Evolutionary conservation across 1,139 yeast species (phyloP).

Genomic region (Protomyces lactucae-debilis): DNA sequence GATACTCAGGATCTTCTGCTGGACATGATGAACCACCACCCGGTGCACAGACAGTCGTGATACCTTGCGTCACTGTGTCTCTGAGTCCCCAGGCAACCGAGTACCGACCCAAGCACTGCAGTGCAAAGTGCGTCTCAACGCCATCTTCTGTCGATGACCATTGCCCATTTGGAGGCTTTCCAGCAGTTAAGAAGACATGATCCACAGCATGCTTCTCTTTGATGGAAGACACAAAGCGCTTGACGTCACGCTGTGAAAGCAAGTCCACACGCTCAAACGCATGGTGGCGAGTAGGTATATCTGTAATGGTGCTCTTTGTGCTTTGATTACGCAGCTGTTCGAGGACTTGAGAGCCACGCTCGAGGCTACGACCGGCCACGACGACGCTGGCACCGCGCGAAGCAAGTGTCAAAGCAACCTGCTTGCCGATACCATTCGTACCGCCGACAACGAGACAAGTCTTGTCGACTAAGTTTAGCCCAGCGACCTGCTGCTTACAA

Average conservation of each 20-base stretch:
- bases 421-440: constrained; percentile 12
- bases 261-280: constrained; percentile 22
- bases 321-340: constrained; percentile 3
- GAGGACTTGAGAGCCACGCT: constrained; percentile 11
- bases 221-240: constrained; percentile 12
- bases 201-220: constrained; percentile 4
- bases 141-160: constrained; percentile 8
- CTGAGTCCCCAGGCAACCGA: constrained; percentile 7
- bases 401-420: constrained; percentile 6
- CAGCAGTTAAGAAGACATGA: constrained; percentile 19
- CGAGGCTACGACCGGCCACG: constrained; percentile 14
- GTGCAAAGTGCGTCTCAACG: constrained; percentile 17
- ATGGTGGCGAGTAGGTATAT: neutral
- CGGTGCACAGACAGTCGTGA: constrained; percentile 20
- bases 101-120: constrained; percentile 23
- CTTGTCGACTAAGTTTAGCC: neutral
- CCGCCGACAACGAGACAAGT: constrained; percentile 21
- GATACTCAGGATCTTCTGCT: constrained; percentile 10
- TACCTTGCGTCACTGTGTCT: constrained; percentile 3
- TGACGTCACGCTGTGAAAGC: constrained; percentile 12
- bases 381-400: constrained; percentile 16
- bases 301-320: neutral
- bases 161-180: constrained; percentile 19
- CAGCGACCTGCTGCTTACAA: neutral
- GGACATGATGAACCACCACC: constrained; percentile 14